Evolutionary conservation across 208 protist species (phyloP).

Genomic region (Trichomonas tenax): DNA sequence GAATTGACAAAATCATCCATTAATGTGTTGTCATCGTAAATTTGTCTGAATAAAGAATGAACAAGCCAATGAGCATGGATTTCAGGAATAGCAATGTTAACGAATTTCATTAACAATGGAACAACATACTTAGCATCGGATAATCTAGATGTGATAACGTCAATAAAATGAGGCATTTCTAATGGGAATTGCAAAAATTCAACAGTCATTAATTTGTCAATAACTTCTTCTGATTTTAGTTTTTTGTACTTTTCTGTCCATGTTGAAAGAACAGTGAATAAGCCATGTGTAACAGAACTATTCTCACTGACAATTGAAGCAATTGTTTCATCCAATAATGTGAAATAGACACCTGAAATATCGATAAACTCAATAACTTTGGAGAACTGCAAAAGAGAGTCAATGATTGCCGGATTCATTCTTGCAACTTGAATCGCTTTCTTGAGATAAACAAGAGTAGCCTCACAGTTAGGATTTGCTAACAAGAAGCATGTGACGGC

Average conservation of each 20-base stretch:
- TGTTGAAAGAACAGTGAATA: not conserved
- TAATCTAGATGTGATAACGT: not conserved
- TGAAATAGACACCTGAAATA: not conserved
- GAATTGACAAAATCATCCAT: not conserved
- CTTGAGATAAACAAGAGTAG: not conserved
- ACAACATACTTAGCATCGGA: not conserved
- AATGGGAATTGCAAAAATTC: not conserved
- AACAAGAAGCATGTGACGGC: not conserved
- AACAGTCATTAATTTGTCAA: not conserved
- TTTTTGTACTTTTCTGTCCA: not conserved
- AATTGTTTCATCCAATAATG: not conserved
- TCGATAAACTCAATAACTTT: not conserved
- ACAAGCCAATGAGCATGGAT: not conserved
- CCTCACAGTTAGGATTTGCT: not conserved
- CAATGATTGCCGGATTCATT: not conserved
- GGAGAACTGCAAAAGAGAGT: not conserved
- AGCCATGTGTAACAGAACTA: not conserved
- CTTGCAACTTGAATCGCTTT: not conserved
- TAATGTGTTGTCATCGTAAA: not conserved
- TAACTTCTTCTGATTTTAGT: not conserved
- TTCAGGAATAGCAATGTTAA: not conserved
- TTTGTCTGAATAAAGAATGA: not conserved
- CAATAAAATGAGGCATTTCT: not conserved
- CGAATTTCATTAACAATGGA: not conserved
- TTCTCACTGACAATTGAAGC: not conserved